Conservation (phyloP, 345 rosid genomes). For the Dipteronia sinensis region DNA sequence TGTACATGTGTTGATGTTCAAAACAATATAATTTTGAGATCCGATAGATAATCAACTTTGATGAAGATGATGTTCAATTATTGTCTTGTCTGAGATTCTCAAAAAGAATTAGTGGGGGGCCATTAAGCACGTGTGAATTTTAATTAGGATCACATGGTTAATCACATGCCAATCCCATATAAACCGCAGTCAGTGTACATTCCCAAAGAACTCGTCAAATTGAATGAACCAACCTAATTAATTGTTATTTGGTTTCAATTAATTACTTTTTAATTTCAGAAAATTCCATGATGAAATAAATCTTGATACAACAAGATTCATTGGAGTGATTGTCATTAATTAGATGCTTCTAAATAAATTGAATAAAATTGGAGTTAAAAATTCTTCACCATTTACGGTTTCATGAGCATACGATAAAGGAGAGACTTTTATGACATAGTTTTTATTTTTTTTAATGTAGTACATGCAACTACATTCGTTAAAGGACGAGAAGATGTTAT, state of each 20-base stretch:
- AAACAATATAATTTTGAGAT: no score
- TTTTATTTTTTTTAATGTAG: no score
- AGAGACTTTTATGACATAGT: no score
- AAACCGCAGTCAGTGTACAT: background rate
- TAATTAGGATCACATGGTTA: conserved; percentile 23
- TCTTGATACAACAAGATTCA: background rate
- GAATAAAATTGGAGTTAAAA: background rate
- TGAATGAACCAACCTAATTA: background rate
- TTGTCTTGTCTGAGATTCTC: background rate
- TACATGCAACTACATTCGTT: no score
- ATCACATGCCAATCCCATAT: conserved; percentile 25
- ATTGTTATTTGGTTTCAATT: no score
- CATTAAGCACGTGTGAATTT: conserved; percentile 8
- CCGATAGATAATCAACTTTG: no score
- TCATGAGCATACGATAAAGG: no score
- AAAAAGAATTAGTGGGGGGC: background rate
- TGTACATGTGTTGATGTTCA: no score
- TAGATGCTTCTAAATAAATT: background rate
- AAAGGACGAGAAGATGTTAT: no score
- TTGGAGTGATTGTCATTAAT: no score
- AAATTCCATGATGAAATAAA: background rate
- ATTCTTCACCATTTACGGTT: no score
- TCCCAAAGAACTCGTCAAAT: background rate
- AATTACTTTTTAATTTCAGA: background rate
- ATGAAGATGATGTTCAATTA: no score